Evolutionary conservation across 192 early-diverging fungal species (phyloP).

Genomic region (Entomortierella lignicola): DNA sequence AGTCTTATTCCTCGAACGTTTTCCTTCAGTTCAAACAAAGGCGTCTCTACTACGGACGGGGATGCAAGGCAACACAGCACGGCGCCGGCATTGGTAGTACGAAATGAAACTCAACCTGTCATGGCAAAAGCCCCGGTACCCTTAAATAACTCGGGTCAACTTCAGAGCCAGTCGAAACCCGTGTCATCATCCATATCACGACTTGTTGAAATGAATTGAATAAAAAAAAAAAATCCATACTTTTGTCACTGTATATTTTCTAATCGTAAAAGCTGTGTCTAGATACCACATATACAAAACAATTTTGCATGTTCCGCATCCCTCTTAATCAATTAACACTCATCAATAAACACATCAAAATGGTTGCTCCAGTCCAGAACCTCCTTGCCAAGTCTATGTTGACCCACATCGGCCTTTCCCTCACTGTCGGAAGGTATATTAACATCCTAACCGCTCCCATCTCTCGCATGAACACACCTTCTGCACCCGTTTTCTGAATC

Average conservation of each 20-base stretch:
- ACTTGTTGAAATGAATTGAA: too few species aligned
- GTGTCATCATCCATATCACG: too few species aligned
- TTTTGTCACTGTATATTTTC: background rate
- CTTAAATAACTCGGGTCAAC: too few species aligned
- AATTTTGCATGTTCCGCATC: background rate
- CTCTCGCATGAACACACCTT: background rate
- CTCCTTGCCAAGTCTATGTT: conserved; percentile 49
- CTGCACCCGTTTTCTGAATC: too few species aligned
- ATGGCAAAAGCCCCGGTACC: conserved; percentile 2
- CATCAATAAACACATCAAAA: background rate
- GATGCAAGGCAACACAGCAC: background rate
- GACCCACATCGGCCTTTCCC: conserved; percentile 29
- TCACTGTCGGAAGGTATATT: conserved; percentile 43
- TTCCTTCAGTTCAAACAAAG: conserved; percentile 14
- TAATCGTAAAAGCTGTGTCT: background rate
- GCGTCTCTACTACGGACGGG: background rate
- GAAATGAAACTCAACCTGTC: conserved; percentile 26
- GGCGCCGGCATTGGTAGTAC: background rate
- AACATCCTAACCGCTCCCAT: background rate
- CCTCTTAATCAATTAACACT: background rate
- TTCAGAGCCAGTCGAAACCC: too few species aligned
- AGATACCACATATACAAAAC: background rate
- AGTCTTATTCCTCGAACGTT: conserved; percentile 31
- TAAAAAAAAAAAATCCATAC: background rate
- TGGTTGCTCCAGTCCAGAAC: conserved; percentile 43